phyloP scores from a whole-genome alignment of 495 filamentous ascomycete species.

The Echria macrotheca region DNA sequence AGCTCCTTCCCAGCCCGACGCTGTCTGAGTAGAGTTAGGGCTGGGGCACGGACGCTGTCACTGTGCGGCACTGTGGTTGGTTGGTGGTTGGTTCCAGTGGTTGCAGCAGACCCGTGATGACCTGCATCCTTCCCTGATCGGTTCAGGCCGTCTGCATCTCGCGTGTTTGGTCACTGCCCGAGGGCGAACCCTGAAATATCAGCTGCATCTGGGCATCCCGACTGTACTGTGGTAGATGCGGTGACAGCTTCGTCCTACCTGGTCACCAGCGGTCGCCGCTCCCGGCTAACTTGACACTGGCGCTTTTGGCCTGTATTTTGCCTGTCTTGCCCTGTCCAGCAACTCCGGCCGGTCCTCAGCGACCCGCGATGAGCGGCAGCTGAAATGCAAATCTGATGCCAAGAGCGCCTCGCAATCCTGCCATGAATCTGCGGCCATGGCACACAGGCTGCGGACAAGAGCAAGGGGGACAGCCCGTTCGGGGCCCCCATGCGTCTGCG shows the following conservation, averaged over 20 bases:
- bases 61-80: neutral
- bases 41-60: neutral
- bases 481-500: no score
- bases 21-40: neutral
- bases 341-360: neutral
- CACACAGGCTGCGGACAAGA: no score
- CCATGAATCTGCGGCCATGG: no score
- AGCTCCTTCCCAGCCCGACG: no score
- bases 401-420: neutral
- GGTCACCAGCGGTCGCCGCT: neutral
- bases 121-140: no score
- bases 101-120: no score
- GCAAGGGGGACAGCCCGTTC: no score
- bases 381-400: conserved; percentile 4
- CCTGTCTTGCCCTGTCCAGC: neutral
- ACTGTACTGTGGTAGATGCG: no score
- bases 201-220: no score
- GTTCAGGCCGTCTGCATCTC: neutral
- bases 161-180: neutral
- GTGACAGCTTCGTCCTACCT: neutral
- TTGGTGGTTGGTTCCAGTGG: neutral
- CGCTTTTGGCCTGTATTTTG: neutral
- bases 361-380: neutral
- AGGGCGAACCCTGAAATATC: neutral
- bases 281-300: neutral